Base-by-base conservation (phyloP, 345 rosid genomes). In the Cardamine chenopodiifolia region DNA sequence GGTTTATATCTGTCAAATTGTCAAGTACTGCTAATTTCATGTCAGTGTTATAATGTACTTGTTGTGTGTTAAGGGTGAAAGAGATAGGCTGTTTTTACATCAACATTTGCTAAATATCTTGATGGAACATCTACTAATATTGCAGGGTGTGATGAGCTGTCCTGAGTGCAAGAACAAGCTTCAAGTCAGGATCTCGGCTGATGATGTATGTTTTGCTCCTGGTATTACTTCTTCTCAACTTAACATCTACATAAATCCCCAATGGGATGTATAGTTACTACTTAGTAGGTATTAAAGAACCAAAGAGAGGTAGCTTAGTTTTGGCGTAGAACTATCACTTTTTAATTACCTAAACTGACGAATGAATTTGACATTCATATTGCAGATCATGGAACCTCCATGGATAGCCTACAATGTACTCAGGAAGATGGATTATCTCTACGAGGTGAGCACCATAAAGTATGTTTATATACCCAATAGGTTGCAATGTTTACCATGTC, bases 371-470 rank as follows among this genome's bases (percentile, higher is more conserved):
- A 29, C 49, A 53, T 57, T 18, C 59, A 34, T 74, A 70, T 29
- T 80, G 77, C 78, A 93, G 98, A 88, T 93, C 67, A 89, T 91
- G 97, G 97, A 93, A 72, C 97, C 97, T 80, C 97, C 98, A 39
- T 89, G 96, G 96, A 86, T 85, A 84, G 92, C 98, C 19, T 88
- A 84, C 70, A 87, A 91, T 63, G 80, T 93, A 47, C 67, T 91
- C 85, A 87, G 81, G 82, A 93, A 86, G 82, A 90, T 89, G 97
- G 97, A 91, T 64, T 91, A 93, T 80, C 98, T 97, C 3, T 93
- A 93, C 22, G 97, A 93, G 96, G 98, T 80, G 28, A 75, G 85
- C 72, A 63, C 64, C 49, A 45, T 14, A 53, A 4, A 31, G 62
- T 65, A 55, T 23, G 50, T 52, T 0, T 49, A 64, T 50, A 9